Conservation (phyloP, 2,329 filamentous ascomycete genomes). For the Raffaelea arxii region DNA sequence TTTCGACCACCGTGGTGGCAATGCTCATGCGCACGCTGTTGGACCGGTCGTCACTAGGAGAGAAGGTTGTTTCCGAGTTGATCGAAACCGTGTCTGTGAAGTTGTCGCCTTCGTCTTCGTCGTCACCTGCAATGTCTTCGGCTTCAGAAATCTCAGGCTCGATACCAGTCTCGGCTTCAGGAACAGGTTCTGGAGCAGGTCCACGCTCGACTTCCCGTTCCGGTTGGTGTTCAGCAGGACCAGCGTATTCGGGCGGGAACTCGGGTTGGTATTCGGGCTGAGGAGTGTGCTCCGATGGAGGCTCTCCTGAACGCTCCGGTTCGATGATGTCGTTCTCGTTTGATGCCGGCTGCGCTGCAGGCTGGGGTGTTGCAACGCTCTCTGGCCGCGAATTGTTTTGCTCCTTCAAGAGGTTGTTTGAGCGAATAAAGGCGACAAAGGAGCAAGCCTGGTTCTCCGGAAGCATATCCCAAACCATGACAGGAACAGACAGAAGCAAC, state of each 20-base stretch:
- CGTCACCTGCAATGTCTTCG: slow-evolving; percentile 3
- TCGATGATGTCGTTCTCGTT: too few relatives aligned
- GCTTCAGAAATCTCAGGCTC: background rate
- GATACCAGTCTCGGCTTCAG: background rate
- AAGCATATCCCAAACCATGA: slow-evolving; percentile 50
- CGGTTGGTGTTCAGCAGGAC: too few relatives aligned
- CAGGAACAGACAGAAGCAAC: slow-evolving; percentile 46
- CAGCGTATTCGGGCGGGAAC: too few relatives aligned
- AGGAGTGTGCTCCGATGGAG: too few relatives aligned
- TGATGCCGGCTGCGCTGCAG: too few relatives aligned
- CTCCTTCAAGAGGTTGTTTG: slow-evolving; percentile 41
- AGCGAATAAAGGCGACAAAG: slow-evolving; percentile 49
- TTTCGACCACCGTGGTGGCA: slow-evolving; percentile 9
- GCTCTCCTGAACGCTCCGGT: too few relatives aligned
- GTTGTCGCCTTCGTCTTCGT: background rate
- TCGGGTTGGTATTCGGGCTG: too few relatives aligned
- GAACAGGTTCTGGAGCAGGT: background rate
- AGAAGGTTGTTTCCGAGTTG: slow-evolving; percentile 21
- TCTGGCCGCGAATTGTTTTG: slow-evolving; percentile 10
- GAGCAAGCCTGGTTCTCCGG: slow-evolving; percentile 47
- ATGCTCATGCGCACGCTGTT: slow-evolving; percentile 14
- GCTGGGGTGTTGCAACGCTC: background rate
- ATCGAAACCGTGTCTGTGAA: slow-evolving; percentile 14
- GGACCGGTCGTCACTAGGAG: slow-evolving; percentile 13
- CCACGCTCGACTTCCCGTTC: too few relatives aligned